Evolutionary conservation across 2,329 filamentous ascomycete genomes (phyloP), one percentile per base, ranked within the genome.

Genomic region (Dothideomycetes sp.): DNA sequence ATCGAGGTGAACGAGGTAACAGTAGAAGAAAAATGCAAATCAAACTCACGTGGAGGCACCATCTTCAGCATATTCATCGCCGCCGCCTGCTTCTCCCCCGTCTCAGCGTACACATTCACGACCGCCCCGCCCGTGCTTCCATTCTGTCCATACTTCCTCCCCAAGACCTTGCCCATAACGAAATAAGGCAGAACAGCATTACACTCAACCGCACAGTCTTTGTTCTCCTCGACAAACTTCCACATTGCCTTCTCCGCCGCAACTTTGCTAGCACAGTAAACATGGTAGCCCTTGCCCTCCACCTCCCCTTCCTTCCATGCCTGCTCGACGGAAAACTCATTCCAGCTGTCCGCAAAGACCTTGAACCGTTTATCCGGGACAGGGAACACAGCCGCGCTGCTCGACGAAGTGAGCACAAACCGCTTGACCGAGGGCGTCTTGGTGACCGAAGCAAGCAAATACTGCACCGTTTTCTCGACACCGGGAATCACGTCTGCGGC

Each of bases 191-290:
- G 12, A 27, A 27, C 22, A 27, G 22, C 22, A 27, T 27, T 27
- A 12, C 7, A 7, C 12, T 27, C 22, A 27, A 27, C 7, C 7
- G 22, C 22, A 7, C 7, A 27, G 7, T 27, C 12, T 12, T 27
- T 27, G n/a, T 40, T 22, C 7, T 35, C 12, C 12, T 27, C 14
- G 7, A 12, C 10, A 24, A 31, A 40, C 10, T 31, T 11, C 38
- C 38, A 40, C 5, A 40, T 14, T 9, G 38, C 38, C 24, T 40
- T 19, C 31, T 40, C 38, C n/a, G 31, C 38, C 4, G 34, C 16
- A 8, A 32, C 24, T 31, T 40, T 40, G 3, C 18, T 27, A 16
- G 38, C 38, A 11, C 38, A 31, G 5, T 40, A 40, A 10, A 12
- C 38, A 17, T 10, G 38, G 32, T 36, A 19, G 16, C 14, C 19